Conservation (phyloP, 2,329 filamentous ascomycete genomes). For the Fusarium decemcellulare region DNA sequence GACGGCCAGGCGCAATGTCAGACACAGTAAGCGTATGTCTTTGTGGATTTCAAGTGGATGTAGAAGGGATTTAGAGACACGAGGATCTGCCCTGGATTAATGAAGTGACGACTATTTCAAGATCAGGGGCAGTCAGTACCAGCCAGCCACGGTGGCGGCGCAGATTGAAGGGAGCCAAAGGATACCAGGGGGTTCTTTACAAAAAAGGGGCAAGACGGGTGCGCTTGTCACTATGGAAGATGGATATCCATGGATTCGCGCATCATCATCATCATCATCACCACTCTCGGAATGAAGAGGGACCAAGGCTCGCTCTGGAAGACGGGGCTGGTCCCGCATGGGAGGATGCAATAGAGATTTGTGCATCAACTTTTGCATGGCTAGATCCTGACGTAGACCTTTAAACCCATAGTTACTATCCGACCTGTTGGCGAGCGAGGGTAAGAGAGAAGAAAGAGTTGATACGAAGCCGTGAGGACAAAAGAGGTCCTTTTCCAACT, state of each 20-base stretch:
- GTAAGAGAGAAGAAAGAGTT: conserved; percentile 11
- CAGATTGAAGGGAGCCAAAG: neutral
- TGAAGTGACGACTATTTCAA: conserved; percentile 46
- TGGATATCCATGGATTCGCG: conserved; percentile 22
- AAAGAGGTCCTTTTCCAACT: too few relatives aligned
- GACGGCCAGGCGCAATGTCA: conserved; percentile 79
- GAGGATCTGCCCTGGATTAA: conserved; percentile 33
- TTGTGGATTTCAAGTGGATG: conserved; percentile 13
- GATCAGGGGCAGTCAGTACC: conserved; percentile 20
- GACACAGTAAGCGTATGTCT: conserved; percentile 70
- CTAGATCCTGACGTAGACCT: conserved; percentile 12
- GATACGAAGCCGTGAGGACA: neutral
- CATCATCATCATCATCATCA: conserved; percentile 36
- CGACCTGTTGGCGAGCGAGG: neutral
- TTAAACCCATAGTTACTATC: neutral
- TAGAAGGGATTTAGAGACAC: conserved; percentile 26
- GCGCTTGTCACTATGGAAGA: conserved; percentile 20
- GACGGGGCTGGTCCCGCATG: conserved; percentile 4
- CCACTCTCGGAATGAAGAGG: conserved; percentile 26
- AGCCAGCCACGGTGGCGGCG: conserved; percentile 24
- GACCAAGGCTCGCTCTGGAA: conserved; percentile 16
- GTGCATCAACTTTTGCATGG: conserved; percentile 22
- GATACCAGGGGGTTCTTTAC: neutral
- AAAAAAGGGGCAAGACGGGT: conserved; percentile 10
- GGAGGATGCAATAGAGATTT: conserved; percentile 22